These are phyloP conservation scores for Aphanomyces stellatus DNA, from an alignment of 352 stramenopile species.

Conservation along the genomic window DNA sequence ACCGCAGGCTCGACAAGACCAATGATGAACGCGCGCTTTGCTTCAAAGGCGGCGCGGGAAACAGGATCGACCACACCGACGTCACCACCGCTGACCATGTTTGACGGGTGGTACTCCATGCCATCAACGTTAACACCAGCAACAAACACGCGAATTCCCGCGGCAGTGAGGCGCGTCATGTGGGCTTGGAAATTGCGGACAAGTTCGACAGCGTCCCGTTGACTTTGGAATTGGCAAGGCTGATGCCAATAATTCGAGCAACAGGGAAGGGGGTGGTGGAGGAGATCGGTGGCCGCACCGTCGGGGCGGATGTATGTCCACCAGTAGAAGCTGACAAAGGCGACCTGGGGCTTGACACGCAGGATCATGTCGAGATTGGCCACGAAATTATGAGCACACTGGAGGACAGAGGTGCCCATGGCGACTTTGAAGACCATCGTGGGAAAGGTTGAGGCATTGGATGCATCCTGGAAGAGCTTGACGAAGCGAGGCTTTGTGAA, in stretches of 20 bases:
- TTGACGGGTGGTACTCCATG: constrained; percentile 9
- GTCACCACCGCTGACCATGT: constrained; percentile 1
- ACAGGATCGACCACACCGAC: background rate
- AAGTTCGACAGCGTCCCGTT: background rate
- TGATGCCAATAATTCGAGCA: background rate
- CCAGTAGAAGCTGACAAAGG: background rate
- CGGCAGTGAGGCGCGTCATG: background rate
- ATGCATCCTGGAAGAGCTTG: background rate
- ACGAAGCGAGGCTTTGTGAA: constrained; percentile 1
- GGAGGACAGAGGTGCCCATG: background rate
- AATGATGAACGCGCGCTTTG: background rate
- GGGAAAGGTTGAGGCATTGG: background rate
- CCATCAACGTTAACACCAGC: constrained; percentile 7
- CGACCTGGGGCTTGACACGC: background rate
- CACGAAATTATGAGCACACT: background rate
- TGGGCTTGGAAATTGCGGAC: background rate
- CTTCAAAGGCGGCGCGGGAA: background rate
- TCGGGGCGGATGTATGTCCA: background rate
- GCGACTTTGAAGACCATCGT: background rate
- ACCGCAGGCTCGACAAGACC: background rate
- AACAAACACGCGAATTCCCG: constrained; percentile 16
- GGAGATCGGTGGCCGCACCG: background rate
- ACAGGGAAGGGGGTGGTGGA: background rate
- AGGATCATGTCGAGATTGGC: background rate
- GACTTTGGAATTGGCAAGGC: constrained; percentile 4